Base-by-base conservation (phyloP, 1,284 basidiomycete species). In the Ganoderma meredithae region DNA sequence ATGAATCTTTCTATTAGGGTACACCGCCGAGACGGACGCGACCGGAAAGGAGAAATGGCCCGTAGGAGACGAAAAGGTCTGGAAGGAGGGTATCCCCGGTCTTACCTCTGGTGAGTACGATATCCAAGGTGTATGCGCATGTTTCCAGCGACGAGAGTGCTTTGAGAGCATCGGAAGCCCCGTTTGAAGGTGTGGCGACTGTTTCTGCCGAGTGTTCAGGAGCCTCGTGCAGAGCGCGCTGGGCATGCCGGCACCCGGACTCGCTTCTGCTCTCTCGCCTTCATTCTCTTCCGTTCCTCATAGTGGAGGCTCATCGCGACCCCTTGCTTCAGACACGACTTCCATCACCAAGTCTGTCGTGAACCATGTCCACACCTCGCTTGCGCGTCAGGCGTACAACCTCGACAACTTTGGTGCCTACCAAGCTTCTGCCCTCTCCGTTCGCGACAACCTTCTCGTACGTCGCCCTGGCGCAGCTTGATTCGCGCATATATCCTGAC, bases 381-480 rank as follows among this genome's bases (percentile, higher is more conserved):
- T 98, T 63, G 95, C 95, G 10, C 90, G 95, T 65, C 94, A 95
- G 78, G 88, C 95, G 1, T 92, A 92, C 84, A 97, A 95, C 78
- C 83, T 97, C 64, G 95, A 96, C 79, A 85, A 92, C 73, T 83
- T 93, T 40, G 90, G 94, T 71, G 91, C 91, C 55, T 95, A 95
- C 80, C 91, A 95, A 76, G 92, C 93, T 3, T 84, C 92, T 19
- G 92, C 94, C 1, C 82, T 97, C 47, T 91, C 94, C 47, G 92
- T 92, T 62, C 87, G 95, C 67, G 96, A 97, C 79, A 91, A 94
- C 76, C 86, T 98, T 52, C 85, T 97, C 65, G 92, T 93, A 72
- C 58, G 85, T 78, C 17, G 12, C 55, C n/a, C 33, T 9, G 33
- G 36, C 39, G 41, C 43, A 15, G 40, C 64, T 5, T 9, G 66